Evolutionary conservation across 495 filamentous ascomycete genomes (phyloP).

Genomic region (Arthonia radiata): DNA sequence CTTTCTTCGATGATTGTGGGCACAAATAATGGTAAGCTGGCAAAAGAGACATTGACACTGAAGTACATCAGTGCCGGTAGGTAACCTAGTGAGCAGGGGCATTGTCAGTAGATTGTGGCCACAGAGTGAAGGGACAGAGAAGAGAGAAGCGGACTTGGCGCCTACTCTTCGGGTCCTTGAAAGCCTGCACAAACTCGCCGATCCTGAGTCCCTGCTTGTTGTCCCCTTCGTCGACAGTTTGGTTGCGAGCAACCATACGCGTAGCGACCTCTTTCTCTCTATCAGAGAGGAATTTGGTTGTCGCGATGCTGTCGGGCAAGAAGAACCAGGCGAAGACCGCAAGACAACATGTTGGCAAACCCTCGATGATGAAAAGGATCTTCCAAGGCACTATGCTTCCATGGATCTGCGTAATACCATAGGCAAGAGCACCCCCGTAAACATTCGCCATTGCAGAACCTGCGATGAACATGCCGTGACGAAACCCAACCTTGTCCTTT

Average conservation of each 20-base stretch:
- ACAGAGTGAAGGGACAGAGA: background rate
- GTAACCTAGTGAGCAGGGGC: conserved; percentile 7
- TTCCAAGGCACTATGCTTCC: conserved; percentile 32
- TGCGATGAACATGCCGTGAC: conserved; percentile 20
- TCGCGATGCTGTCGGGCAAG: conserved; percentile 35
- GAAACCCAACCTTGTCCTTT: conserved; percentile 14
- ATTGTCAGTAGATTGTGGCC: background rate
- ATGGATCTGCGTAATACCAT: conserved; percentile 52
- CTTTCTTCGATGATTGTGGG: conserved; percentile 33
- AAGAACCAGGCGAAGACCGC: conserved; percentile 44
- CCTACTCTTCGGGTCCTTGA: conserved; percentile 9
- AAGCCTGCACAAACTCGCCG: conserved; percentile 5
- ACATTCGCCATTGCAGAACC: conserved; percentile 38
- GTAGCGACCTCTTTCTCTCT: conserved; percentile 42
- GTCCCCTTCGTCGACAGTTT: conserved; percentile 8
- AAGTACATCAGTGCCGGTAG: conserved; percentile 24
- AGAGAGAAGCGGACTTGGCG: background rate
- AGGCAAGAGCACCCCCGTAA: conserved; percentile 48
- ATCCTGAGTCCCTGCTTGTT: conserved; percentile 6
- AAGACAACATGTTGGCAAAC: conserved; percentile 31
- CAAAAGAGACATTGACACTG: conserved; percentile 33
- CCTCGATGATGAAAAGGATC: conserved; percentile 60
- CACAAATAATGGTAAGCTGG: conserved; percentile 32
- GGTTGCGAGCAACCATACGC: conserved; percentile 4
- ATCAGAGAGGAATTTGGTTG: conserved; percentile 35